phyloP scores from a whole-genome alignment of 768 basidiomycete species.

The Mrakia blollopis region DNA sequence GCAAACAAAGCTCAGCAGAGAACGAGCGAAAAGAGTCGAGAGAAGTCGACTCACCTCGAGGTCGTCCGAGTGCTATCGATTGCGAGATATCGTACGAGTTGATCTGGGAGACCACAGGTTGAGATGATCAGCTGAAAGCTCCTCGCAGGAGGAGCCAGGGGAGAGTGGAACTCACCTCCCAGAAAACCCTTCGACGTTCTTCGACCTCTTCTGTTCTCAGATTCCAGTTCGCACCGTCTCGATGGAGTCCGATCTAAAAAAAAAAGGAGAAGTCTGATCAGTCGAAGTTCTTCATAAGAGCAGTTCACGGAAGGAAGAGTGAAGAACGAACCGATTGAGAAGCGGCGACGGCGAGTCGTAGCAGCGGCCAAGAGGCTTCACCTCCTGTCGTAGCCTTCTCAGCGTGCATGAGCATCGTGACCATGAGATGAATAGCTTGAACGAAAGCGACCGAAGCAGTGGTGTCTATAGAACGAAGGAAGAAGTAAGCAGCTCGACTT shows the following conservation, averaged over 20 bases:
- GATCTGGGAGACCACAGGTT: neutral
- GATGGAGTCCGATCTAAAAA: slow-evolving; percentile 17
- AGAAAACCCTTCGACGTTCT: slow-evolving; percentile 21
- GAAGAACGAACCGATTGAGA: slow-evolving; percentile 1
- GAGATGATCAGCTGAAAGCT: neutral
- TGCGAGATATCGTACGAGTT: slow-evolving; percentile 20
- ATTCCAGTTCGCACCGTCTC: slow-evolving; percentile 29
- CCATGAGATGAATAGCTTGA: slow-evolving; percentile 24
- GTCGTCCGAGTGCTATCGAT: slow-evolving; percentile 5
- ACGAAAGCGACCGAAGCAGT: slow-evolving; percentile 22
- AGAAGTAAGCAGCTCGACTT: neutral
- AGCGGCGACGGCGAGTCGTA: slow-evolving; percentile 10
- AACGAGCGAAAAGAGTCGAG: neutral
- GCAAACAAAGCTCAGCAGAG: neutral
- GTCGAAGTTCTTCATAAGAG: no score
- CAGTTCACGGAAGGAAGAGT: no score
- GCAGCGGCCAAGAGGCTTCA: slow-evolving; percentile 17
- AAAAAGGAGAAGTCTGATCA: no score
- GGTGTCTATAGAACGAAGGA: neutral
- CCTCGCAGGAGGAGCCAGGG: neutral
- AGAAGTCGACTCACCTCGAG: slow-evolving; percentile 5
- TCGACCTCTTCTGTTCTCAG: slow-evolving; percentile 28
- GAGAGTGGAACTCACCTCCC: slow-evolving; percentile 11
- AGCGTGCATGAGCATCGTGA: slow-evolving; percentile 14
- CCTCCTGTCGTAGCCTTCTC: slow-evolving; percentile 12